Evolutionary conservation across 768 basidiomycete species (phyloP).

Genomic region (Calvatia gigantea): DNA sequence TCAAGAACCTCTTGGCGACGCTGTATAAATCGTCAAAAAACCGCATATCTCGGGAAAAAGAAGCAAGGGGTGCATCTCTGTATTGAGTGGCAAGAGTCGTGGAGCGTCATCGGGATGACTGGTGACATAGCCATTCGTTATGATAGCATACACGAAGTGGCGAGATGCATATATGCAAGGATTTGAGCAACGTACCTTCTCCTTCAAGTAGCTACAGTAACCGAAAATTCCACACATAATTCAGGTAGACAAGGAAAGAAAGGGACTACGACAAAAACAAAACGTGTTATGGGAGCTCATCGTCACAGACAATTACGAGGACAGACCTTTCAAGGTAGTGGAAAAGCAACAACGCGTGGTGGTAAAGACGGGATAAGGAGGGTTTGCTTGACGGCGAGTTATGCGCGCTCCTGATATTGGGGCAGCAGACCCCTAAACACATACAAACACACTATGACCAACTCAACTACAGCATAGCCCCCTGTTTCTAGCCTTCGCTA

Average conservation of each 20-base stretch:
- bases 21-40: constrained; percentile 36
- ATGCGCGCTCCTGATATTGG: constrained; percentile 19
- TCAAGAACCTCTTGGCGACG: constrained; percentile 90
- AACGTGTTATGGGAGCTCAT: constrained; percentile 6
- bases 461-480: constrained; percentile 7
- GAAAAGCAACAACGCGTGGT: constrained; percentile 22
- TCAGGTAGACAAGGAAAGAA: constrained; percentile 12
- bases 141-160: background rate
- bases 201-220: constrained; percentile 92
- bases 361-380: constrained; percentile 10
- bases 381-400: background rate
- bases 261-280: constrained; percentile 3
- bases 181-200: constrained; percentile 63
- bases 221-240: constrained; percentile 95
- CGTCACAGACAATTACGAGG: background rate
- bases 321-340: constrained; percentile 16
- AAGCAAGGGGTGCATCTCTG: background rate
- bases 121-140: background rate
- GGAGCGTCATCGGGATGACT: background rate
- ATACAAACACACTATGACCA: background rate
- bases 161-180: background rate
- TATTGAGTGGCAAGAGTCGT: background rate
- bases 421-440: constrained; percentile 24
- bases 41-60: constrained; percentile 1
- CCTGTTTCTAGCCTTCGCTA: background rate